phyloP scores from a whole-genome alignment of 768 basidiomycete species.

The Russula sp. region DNA sequence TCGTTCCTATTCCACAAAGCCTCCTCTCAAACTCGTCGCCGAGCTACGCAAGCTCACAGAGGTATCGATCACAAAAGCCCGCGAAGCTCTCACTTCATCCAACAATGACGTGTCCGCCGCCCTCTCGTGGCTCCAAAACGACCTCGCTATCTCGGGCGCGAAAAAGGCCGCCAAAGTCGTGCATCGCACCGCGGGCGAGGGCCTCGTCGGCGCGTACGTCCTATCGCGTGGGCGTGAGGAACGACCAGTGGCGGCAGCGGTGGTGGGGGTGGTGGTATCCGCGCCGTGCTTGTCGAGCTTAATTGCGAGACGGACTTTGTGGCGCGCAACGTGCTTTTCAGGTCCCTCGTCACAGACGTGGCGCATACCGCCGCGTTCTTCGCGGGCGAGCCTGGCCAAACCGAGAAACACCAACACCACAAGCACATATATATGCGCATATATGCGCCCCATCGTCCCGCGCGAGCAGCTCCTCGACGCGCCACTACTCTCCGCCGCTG shows the following conservation, averaged over 20 bases:
- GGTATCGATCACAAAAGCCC: slow-evolving; percentile 81
- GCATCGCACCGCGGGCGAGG: slow-evolving; percentile 66
- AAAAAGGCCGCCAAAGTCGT: slow-evolving; percentile 80
- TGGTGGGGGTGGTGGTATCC: slow-evolving; percentile 46
- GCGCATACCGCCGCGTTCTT: slow-evolving; percentile 79
- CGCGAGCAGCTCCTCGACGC: slow-evolving; percentile 51
- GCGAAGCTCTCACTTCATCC: slow-evolving; percentile 71
- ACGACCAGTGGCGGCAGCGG: too few species aligned
- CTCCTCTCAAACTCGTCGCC: slow-evolving; percentile 71
- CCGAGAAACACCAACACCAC: too few species aligned
- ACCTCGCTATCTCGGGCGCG: slow-evolving; percentile 61
- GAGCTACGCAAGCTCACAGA: slow-evolving; percentile 76
- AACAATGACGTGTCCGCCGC: slow-evolving; percentile 71
- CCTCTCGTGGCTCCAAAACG: slow-evolving; percentile 72
- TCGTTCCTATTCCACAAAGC: slow-evolving; percentile 56
- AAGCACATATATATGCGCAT: slow-evolving; percentile 28
- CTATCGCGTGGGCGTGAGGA: slow-evolving; percentile 47
- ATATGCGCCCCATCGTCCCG: slow-evolving; percentile 45
- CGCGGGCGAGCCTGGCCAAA: slow-evolving; percentile 31
- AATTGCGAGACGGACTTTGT: slow-evolving; percentile 99
- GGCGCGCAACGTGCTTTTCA: slow-evolving; percentile 76
- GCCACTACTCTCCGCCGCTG: slow-evolving; percentile 54
- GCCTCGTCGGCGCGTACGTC: slow-evolving; percentile 69
- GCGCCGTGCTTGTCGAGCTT: slow-evolving; percentile 84
- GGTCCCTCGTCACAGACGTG: slow-evolving; percentile 66